Evolutionary conservation across 805 yeast genomes (phyloP).

Genomic region (Candida orba): DNA sequence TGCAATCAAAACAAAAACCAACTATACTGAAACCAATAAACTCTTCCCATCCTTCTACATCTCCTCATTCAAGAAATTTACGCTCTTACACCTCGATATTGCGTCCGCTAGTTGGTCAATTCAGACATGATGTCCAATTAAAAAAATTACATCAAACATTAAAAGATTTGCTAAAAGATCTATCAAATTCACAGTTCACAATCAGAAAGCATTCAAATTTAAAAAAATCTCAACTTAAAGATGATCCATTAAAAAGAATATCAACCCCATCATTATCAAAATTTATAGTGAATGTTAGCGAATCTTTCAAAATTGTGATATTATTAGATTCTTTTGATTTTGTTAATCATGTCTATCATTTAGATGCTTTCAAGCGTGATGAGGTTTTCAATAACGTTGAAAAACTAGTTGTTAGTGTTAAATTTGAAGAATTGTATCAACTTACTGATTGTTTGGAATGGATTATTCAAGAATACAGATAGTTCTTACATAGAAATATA

Average conservation of each 20-base stretch:
- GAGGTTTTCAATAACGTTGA: constrained; percentile 22
- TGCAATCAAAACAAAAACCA: constrained; percentile 21
- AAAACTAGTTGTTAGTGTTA: constrained; percentile 35
- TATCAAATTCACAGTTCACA: constrained; percentile 8
- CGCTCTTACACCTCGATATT: constrained; percentile 41
- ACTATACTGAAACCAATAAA: constrained; percentile 8
- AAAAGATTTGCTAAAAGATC: constrained; percentile 10
- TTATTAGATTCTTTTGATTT: constrained; percentile 18
- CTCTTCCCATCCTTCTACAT: background rate
- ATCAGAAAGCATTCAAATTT: constrained; percentile 15
- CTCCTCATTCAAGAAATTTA: constrained; percentile 8
- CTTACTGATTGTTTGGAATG: constrained; percentile 51
- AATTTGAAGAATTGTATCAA: constrained; percentile 44
- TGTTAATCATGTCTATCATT: constrained; percentile 14
- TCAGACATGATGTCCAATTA: constrained; percentile 43
- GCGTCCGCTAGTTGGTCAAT: constrained; percentile 52
- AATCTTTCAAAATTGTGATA: constrained; percentile 8
- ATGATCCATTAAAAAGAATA: constrained; percentile 16
- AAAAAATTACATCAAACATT: constrained; percentile 13
- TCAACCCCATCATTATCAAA: constrained; percentile 22
- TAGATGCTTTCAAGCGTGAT: constrained; percentile 13
- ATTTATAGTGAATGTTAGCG: constrained; percentile 24
- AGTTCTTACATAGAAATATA: background rate
- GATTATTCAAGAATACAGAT: constrained; percentile 30
- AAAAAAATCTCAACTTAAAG: constrained; percentile 3